A percentile compares a stretch with the other conserved stretches of the same genome.
Conservation (phyloP, 371 early-diverging fungal genomes). For the Mycotypha africana region DNA sequence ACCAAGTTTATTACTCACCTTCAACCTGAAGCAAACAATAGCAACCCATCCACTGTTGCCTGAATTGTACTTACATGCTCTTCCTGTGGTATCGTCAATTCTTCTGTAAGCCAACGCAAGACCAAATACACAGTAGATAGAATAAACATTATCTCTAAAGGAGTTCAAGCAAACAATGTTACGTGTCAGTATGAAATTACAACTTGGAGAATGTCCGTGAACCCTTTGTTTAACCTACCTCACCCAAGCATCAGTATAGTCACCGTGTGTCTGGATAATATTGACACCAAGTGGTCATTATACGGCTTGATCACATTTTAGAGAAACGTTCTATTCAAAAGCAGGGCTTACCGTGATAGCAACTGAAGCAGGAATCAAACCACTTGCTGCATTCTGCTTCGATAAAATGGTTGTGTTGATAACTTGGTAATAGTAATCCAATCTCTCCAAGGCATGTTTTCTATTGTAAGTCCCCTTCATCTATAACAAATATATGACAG, state of each 20-base stretch:
- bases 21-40: too few species aligned
- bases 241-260: conserved; percentile 91
- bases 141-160: conserved; percentile 86
- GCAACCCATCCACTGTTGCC: too few species aligned
- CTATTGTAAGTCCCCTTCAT: too few species aligned
- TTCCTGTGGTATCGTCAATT: conserved; percentile 76
- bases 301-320: too few species aligned
- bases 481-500: too few species aligned
- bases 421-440: conserved; percentile 75
- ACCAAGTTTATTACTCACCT: too few species aligned
- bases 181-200: too few species aligned
- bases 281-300: too few species aligned
- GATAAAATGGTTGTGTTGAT: conserved; percentile 72
- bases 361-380: conserved; percentile 87
- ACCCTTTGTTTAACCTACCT: conserved; percentile 42
- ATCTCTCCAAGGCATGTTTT: conserved; percentile 37
- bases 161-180: neutral
- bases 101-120: conserved; percentile 82
- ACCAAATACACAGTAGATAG: conserved; percentile 85
- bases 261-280: conserved; percentile 59
- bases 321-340: too few species aligned
- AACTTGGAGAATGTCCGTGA: too few species aligned
- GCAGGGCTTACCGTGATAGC: conserved; percentile 73
- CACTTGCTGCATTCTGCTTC: conserved; percentile 78
- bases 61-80: conserved; percentile 63